Evolutionary conservation across 139 green algal species (phyloP), one percentile per base, ranked within the genome.

Genomic region (Tetradesmus obliquus): DNA sequence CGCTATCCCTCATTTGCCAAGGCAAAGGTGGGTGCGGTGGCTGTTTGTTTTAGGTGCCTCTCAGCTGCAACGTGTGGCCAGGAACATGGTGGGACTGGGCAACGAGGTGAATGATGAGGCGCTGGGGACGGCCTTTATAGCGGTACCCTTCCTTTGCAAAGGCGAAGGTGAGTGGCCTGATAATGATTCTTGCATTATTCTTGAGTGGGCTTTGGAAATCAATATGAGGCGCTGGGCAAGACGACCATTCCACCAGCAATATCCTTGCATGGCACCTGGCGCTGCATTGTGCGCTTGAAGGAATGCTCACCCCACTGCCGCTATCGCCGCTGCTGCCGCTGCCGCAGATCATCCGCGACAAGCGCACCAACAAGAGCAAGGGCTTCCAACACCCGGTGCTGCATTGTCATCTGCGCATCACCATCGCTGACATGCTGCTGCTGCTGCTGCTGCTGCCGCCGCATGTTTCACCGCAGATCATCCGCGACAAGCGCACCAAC

Each of bases 71-170:
- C 32, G 32, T 0, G 32, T 45, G 32, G n/a, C 6, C 57, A 12
- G 76, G 3, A 55, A 6, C n/a, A 55, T 83, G 3, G 0, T 83
- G 24, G 32, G 32, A 96, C 99, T 99, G 90, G 98, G 97, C 3
- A 98, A 98, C 83, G 98, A 99, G 92, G 96, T 98, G 12, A 98
- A 96, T n/a, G 98, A 99, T 88, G 96, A 98, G 3, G 89, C 97
- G n/a, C 95, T 99, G 79, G 87, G 87, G 0, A 96, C 97, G 82
- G 95, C 98, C 3, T 99, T 99, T 88, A 97, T 71, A 81, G 9
- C 96, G 96, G 72, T 99, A 98, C 92, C 71, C 95, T 0, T 96
- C 95, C 22, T 99, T 99, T 91, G 94, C 96, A 12, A 99, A 97
- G 94, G 97, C 97, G 55, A 97, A 96, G 91, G 96, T 97, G 32